Evolutionary conservation across 345 rosid genomes (phyloP).

Genomic region (Populus alba): DNA sequence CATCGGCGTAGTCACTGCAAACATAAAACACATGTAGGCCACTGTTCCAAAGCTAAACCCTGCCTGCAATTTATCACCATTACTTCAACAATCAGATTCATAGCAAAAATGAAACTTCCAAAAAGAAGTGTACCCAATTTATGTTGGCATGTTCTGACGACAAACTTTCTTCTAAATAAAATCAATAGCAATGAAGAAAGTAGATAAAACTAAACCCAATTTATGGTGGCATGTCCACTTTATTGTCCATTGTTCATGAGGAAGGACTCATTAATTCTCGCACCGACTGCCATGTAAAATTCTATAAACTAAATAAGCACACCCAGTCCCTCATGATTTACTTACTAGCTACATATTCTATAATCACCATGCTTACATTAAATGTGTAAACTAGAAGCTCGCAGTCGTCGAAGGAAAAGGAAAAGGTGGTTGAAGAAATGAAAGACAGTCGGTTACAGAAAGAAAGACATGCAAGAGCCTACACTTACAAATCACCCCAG

Average conservation of each 20-base stretch:
- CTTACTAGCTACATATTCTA: not conserved
- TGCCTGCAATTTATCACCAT: slow-evolving; percentile 52
- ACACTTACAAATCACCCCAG: not conserved
- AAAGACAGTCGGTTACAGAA: not conserved
- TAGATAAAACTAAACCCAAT: not conserved
- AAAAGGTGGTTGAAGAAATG: not conserved
- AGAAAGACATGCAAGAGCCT: not conserved
- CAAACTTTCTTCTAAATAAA: not conserved
- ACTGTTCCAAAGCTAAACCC: slow-evolving; percentile 71
- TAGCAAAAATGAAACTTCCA: not conserved
- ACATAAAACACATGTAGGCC: slow-evolving; percentile 86
- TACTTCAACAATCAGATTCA: not conserved
- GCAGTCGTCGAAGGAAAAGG: not conserved
- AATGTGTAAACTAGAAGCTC: not conserved
- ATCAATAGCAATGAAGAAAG: not conserved
- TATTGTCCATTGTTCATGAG: not conserved
- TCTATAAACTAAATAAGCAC: not conserved
- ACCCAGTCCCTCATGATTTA: not conserved
- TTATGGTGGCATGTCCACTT: not conserved
- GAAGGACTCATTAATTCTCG: not conserved
- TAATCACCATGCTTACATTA: not conserved
- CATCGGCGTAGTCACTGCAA: slow-evolving; percentile 82
- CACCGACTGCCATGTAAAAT: not conserved
- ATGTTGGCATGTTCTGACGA: not conserved
- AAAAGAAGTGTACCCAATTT: not conserved